Conservation (phyloP, 257 asterid genomes). For the Datura wrightii region DNA sequence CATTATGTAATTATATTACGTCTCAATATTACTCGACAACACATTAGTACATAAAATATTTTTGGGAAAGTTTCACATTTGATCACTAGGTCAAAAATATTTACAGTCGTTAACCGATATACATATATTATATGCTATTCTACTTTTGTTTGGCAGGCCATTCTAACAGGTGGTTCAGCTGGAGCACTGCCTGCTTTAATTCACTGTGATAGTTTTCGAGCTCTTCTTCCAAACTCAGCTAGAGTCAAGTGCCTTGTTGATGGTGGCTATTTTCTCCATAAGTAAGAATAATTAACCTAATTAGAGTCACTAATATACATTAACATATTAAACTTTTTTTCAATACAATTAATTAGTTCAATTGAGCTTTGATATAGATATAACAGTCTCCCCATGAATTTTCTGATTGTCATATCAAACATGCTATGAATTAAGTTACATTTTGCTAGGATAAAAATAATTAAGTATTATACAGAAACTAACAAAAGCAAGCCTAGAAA, state of each 20-base stretch:
- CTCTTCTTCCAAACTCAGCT: slow-evolving; percentile 8
- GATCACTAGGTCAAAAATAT: not conserved
- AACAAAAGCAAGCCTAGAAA: no score
- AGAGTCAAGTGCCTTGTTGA: slow-evolving; percentile 38
- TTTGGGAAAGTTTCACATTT: not conserved
- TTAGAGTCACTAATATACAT: no score
- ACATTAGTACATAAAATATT: slow-evolving; percentile 46
- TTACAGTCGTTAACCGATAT: not conserved
- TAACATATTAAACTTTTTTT: no score
- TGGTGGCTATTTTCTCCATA: slow-evolving; percentile 30
- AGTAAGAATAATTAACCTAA: not conserved
- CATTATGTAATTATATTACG: not conserved
- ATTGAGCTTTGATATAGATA: no score
- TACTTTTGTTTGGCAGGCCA: slow-evolving; percentile 58
- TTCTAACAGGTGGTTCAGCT: slow-evolving; percentile 67
- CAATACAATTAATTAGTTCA: no score
- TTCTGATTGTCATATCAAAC: no score
- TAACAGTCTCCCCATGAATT: no score
- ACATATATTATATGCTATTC: no score
- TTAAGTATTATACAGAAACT: no score
- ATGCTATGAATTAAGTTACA: no score
- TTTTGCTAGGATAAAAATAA: no score
- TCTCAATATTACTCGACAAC: not conserved
- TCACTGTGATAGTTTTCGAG: slow-evolving; percentile 55
- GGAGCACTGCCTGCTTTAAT: slow-evolving; percentile 66